Evolutionary conservation across 2,329 filamentous ascomycete species (phyloP), one percentile per base, ranked within the genome.

Genomic region (Nemania sp.): DNA sequence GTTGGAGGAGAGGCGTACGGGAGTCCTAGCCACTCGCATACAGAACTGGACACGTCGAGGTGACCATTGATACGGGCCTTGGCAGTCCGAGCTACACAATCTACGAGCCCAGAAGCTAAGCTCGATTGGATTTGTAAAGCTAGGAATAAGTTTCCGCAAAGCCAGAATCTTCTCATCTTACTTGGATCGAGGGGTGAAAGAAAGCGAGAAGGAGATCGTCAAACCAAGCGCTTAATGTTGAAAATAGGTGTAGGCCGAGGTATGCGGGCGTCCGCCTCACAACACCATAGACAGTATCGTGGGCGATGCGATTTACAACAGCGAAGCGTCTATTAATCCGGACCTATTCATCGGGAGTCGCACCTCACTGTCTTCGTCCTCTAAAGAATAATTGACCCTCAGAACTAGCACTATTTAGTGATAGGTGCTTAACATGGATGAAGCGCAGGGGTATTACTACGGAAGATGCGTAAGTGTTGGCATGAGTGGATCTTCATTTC

Each of bases 11-110:
- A 62, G 6, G 59, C 59, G 49, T 67, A 67, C 6, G 64, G 64
- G 27, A 67, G 63, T 51, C 64, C 64, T 38, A 67, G 38, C 53
- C 38, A 67, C 27, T 67, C 64, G 59, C 64, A 67, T 49, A 67
- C 59, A 38, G 64, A 59, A 54, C 35, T 32, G 18, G 64, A 43
- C 29, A 35, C 24, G 52, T 52, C 5, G 15, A 18, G 29, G n/a
- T 66, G 64, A 43, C 64, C 64, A 45, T 66, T 62, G 24, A 66
- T 24, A 26, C 53, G 58, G 26, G 64, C 64, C 8, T 57, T 35
- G 10, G 52, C 35, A 45, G 64, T 62, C 26, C n/a, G 64, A 66
- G 58, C 58, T 20, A 62, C 11, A 26, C 64, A 62, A 57, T 56
- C 32, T 13, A 27, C 32, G 24, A 15, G 11, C 11, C 45, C 11